These are phyloP conservation scores for Leucocoprinus sp. DNA, from an alignment of 768 basidiomycete genomes.

Conservation along the genomic window DNA sequence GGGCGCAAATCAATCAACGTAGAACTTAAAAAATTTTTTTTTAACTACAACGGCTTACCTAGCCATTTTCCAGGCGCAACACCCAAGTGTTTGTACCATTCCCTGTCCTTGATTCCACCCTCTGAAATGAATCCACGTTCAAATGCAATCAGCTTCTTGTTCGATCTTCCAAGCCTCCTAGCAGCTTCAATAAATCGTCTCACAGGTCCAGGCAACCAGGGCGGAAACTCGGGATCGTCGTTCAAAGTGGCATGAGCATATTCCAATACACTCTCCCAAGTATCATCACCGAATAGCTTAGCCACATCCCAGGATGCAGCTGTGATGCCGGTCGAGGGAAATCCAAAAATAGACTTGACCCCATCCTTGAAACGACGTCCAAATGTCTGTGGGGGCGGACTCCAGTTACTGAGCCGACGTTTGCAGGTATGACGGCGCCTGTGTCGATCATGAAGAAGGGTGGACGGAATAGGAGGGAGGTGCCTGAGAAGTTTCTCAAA, in stretches of 20 bases:
- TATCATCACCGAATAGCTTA: constrained; percentile 6
- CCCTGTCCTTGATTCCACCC: constrained; percentile 67
- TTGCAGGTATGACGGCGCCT: constrained; percentile 19
- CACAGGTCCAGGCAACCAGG: constrained; percentile 4
- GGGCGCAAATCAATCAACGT: no score
- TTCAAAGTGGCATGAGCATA: constrained; percentile 2
- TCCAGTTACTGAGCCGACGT: constrained; percentile 1
- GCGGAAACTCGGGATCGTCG: neutral
- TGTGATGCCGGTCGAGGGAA: constrained; percentile 21
- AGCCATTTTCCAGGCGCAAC: constrained; percentile 86
- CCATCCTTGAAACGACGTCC: constrained; percentile 20
- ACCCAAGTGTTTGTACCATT: constrained; percentile 82
- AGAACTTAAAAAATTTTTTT: neutral
- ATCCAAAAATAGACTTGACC: constrained; percentile 32
- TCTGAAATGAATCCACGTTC: constrained; percentile 77
- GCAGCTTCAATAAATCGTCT: constrained; percentile 41
- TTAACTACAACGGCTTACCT: constrained; percentile 31
- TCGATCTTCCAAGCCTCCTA: constrained; percentile 48
- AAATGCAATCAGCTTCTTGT: constrained; percentile 61
- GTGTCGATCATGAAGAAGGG: constrained; percentile 8
- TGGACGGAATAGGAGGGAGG: constrained; percentile 18
- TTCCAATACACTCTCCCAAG: constrained; percentile 2
- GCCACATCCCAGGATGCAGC: constrained; percentile 15
- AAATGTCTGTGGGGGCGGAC: constrained; percentile 12
- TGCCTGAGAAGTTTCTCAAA: constrained; percentile 39